These are phyloP conservation scores for Gastrolobium villosum DNA, from an alignment of 306 rosid genomes.

Conservation along the genomic window DNA sequence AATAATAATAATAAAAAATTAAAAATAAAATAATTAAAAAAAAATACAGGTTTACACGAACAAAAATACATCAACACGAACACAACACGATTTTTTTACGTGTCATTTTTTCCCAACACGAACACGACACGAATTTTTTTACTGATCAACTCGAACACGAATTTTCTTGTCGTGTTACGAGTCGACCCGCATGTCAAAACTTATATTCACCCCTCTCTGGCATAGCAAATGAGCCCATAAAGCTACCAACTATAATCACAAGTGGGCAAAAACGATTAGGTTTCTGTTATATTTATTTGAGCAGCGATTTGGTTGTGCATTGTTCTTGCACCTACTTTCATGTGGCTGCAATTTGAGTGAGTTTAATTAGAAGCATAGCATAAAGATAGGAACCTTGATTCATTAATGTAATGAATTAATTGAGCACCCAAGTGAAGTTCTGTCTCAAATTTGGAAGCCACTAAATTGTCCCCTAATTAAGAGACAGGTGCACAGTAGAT, in stretches of 20 bases:
- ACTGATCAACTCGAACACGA: too few relatives aligned
- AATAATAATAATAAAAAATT: too few relatives aligned
- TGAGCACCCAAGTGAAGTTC: conserved; percentile 16
- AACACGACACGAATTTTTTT: too few relatives aligned
- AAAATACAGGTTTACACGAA: too few relatives aligned
- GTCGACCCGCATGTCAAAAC: too few relatives aligned
- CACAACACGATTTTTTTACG: too few relatives aligned
- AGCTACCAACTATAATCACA: neutral
- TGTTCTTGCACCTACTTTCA: conserved; percentile 2
- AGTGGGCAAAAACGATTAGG: conserved; percentile 7
- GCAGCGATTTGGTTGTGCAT: neutral
- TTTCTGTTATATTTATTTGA: neutral
- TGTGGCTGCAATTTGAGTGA: conserved; percentile 18
- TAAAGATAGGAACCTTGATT: neutral
- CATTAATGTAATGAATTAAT: neutral
- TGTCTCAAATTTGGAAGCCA: conserved; percentile 13
- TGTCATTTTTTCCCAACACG: too few relatives aligned
- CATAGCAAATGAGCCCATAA: too few relatives aligned
- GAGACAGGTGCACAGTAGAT: neutral
- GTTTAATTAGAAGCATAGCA: neutral
- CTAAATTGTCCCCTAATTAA: neutral
- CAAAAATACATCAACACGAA: too few relatives aligned
- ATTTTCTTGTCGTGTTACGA: too few relatives aligned
- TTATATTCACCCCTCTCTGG: too few relatives aligned
- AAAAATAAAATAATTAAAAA: too few relatives aligned